Percentiles rank a stretch among this genome's conserved stretches.
Evolutionary conservation across 1,284 basidiomycete species (phyloP).

Genomic region (Sanghuangporus sanghuang): DNA sequence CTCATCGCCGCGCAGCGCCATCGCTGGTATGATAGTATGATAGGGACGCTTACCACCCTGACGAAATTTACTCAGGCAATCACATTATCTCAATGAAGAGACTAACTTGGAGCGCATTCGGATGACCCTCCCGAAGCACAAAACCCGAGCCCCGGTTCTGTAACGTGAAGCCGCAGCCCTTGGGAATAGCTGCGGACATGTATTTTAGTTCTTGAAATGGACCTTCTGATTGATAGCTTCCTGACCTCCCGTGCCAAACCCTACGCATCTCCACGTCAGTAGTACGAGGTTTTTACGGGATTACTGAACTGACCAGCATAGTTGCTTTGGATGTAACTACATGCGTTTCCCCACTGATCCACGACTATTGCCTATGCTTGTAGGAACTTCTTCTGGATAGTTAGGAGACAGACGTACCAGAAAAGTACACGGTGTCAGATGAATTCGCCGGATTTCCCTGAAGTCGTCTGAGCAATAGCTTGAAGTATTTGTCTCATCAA

Average conservation of each 20-base stretch:
- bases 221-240: background rate
- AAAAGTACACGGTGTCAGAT: constrained; percentile 93
- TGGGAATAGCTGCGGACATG: constrained; percentile 63
- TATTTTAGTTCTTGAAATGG: background rate
- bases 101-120: constrained; percentile 67
- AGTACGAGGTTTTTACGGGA: background rate
- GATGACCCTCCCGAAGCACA: constrained; percentile 72
- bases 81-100: background rate
- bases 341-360: constrained; percentile 90
- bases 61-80: background rate
- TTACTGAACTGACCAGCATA: constrained; percentile 57
- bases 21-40: constrained; percentile 93
- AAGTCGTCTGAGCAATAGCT: constrained; percentile 2
- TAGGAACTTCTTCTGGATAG: constrained; percentile 2
- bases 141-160: constrained; percentile 93
- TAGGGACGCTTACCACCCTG: constrained; percentile 86
- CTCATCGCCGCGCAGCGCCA: constrained; percentile 79
- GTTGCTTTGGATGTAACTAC: constrained; percentile 93
- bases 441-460: constrained; percentile 77
- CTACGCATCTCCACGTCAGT: constrained; percentile 29
- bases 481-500: constrained; percentile 3
- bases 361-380: constrained; percentile 44
- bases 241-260: constrained; percentile 72
- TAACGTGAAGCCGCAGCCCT: constrained; percentile 92
- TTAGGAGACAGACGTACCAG: constrained; percentile 40